phyloP scores from a whole-genome alignment of 176 grass and related monocot genomes.

The Oryza longistaminata region DNA sequence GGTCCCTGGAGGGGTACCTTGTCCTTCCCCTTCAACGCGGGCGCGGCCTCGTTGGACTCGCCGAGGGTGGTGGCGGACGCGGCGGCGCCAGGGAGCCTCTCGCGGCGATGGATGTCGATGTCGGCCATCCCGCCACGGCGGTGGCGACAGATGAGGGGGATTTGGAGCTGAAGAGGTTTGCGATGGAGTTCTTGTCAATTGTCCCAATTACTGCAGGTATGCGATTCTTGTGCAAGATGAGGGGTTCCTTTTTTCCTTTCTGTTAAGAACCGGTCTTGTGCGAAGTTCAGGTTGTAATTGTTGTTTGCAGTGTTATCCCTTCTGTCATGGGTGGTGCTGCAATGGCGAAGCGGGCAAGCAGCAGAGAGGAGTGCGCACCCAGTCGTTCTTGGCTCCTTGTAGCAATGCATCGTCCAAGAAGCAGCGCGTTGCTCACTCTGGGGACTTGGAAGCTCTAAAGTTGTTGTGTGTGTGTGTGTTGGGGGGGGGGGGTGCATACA shows the following conservation, averaged over 20 bases:
- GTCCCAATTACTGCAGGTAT: conserved; percentile 81
- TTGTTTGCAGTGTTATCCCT: conserved; percentile 52
- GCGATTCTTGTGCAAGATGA: neutral
- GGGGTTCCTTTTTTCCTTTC: neutral
- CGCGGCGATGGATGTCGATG: conserved; percentile 37
- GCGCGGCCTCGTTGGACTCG: conserved; percentile 10
- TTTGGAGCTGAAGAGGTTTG: conserved; percentile 63
- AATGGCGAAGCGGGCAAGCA: conserved; percentile 43
- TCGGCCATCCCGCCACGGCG: neutral
- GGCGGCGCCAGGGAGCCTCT: conserved; percentile 33
- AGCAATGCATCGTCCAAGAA: conserved; percentile 57
- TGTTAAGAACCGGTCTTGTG: conserved; percentile 25
- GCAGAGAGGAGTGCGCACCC: conserved; percentile 58
- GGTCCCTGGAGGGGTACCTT: conserved; percentile 54
- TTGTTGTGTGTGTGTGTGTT: neutral
- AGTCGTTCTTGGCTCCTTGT: conserved; percentile 45
- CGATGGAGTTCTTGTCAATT: conserved; percentile 71
- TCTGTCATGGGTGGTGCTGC: conserved; percentile 34
- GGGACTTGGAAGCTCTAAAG: neutral
- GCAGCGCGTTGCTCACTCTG: conserved; percentile 30
- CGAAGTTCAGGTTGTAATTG: conserved; percentile 16
- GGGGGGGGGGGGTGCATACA: conserved; percentile 1
- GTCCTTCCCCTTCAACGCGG: conserved; percentile 32
- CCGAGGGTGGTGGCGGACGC: neutral
- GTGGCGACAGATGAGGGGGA: conserved; percentile 9